These are phyloP conservation scores for Pinus albicaulis DNA, from an alignment of 75 land plant species.

Conservation along the genomic window DNA sequence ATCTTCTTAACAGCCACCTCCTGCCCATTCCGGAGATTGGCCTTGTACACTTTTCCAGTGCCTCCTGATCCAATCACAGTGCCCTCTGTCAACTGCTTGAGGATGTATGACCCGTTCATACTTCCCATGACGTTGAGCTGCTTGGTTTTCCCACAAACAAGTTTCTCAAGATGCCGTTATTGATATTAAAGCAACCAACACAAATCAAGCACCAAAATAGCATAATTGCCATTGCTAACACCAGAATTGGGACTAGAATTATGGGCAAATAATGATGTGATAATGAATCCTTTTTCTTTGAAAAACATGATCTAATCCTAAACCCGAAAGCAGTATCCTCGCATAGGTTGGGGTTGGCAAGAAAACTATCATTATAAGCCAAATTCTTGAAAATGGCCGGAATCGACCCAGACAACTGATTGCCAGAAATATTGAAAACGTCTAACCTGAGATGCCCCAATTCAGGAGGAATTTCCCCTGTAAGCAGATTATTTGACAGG, in stretches of 20 bases:
- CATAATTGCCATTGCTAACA: neutral
- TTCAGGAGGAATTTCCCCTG: constrained; percentile 12
- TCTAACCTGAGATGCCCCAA: neutral
- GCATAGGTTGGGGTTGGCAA: neutral
- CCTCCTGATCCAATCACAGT: constrained; percentile 52
- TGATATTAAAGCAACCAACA: neutral
- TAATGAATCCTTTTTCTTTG: neutral
- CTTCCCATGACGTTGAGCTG: neutral
- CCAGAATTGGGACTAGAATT: neutral
- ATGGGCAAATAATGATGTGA: neutral
- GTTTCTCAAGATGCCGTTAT: neutral
- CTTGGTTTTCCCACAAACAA: neutral
- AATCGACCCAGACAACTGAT: constrained; percentile 6
- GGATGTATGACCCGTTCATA: constrained; percentile 25
- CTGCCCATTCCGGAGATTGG: constrained; percentile 14
- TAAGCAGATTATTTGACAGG: constrained; percentile 16
- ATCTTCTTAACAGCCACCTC: neutral
- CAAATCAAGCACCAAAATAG: neutral
- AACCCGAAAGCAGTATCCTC: constrained; percentile 13
- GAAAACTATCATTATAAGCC: neutral
- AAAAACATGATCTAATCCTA: neutral
- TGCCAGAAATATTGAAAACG: constrained; percentile 4
- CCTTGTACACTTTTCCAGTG: constrained; percentile 54
- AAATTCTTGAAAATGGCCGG: neutral
- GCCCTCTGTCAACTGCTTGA: constrained; percentile 28